A percentile compares a stretch with the other conserved stretches of the same genome.
Evolutionary conservation across 805 yeast genomes (phyloP).

Genomic region (Starmerella davenportii): DNA sequence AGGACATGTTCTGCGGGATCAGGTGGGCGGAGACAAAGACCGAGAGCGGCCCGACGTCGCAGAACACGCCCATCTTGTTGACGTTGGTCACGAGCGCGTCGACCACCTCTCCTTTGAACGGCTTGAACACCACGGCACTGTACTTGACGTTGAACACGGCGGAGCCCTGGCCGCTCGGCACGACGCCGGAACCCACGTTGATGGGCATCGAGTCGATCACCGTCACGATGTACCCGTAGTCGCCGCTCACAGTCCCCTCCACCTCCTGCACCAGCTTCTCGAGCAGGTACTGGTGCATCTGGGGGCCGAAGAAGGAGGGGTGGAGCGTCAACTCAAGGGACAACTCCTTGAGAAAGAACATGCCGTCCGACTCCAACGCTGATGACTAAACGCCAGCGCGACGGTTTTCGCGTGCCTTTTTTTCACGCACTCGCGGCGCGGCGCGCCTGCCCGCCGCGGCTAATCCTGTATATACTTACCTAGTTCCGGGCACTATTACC

Average conservation of each 20-base stretch:
- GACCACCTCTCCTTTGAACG: conserved; percentile 96
- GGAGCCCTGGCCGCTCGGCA: conserved; percentile 78
- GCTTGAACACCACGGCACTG: conserved; percentile 94
- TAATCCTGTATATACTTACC: too few species aligned
- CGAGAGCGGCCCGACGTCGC: conserved; percentile 91
- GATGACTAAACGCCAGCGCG: too few species aligned
- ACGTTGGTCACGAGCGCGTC: conserved; percentile 92
- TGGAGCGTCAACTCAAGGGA: conserved; percentile 83
- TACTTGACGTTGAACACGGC: conserved; percentile 95
- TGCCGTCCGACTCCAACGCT: too few species aligned
- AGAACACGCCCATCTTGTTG: conserved; percentile 88
- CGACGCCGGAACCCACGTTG: conserved; percentile 86
- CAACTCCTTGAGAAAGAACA: conserved; percentile 49
- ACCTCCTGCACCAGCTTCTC: conserved; percentile 85
- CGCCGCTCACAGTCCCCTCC: conserved; percentile 97
- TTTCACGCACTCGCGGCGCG: too few species aligned
- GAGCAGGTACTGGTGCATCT: conserved; percentile 83
- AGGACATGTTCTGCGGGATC: conserved; percentile 84
- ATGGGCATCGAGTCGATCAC: conserved; percentile 87
- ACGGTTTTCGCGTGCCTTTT: too few species aligned
- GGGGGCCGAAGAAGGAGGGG: conserved; percentile 95
- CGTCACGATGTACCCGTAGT: conserved; percentile 92
- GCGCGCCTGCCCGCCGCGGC: too few species aligned
- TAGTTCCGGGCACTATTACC: too few species aligned
- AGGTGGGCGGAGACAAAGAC: conserved; percentile 89